Evolutionary conservation across 495 filamentous ascomycete genomes (phyloP).

Genomic region (Hypoxylon cercidicola): DNA sequence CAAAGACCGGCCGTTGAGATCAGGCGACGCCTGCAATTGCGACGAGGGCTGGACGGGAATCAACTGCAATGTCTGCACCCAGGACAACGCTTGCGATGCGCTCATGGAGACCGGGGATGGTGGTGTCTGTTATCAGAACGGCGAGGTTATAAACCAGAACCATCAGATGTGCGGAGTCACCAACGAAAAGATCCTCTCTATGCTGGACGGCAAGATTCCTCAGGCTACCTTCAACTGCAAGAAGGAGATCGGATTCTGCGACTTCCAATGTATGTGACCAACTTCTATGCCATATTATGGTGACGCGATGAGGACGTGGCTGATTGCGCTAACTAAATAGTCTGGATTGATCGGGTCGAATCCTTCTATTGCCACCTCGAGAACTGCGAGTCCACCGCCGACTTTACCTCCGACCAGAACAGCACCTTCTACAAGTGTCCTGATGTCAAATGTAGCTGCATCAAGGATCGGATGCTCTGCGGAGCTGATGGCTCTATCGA

Average conservation of each 20-base stretch:
- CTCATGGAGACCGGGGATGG: constrained; percentile 81
- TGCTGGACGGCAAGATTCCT: constrained; percentile 82
- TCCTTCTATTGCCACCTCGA: constrained; percentile 96
- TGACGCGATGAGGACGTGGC: constrained; percentile 18
- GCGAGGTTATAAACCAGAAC: constrained; percentile 90
- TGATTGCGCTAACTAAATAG: constrained; percentile 59
- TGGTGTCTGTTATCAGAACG: constrained; percentile 91
- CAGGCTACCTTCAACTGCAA: constrained; percentile 95
- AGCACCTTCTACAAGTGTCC: constrained; percentile 85
- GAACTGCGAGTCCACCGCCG: constrained; percentile 76
- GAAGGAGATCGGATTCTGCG: constrained; percentile 76
- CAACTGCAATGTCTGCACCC: constrained; percentile 96
- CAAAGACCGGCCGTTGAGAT: constrained; percentile 74
- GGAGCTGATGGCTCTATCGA: constrained; percentile 91
- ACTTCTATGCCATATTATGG: neutral
- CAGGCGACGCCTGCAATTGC: constrained; percentile 79
- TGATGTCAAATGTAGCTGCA: constrained; percentile 84
- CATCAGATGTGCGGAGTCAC: constrained; percentile 98
- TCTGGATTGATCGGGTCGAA: constrained; percentile 93
- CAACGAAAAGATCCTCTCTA: constrained; percentile 87
- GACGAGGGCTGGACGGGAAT: constrained; percentile 97
- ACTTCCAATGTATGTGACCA: constrained; percentile 82
- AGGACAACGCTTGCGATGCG: constrained; percentile 81
- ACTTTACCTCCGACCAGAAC: constrained; percentile 77
- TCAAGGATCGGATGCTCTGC: constrained; percentile 92